Evolutionary conservation across 257 asterid genomes (phyloP), one percentile per base, ranked within the genome.

Genomic region (Nicotiana noctiflora): DNA sequence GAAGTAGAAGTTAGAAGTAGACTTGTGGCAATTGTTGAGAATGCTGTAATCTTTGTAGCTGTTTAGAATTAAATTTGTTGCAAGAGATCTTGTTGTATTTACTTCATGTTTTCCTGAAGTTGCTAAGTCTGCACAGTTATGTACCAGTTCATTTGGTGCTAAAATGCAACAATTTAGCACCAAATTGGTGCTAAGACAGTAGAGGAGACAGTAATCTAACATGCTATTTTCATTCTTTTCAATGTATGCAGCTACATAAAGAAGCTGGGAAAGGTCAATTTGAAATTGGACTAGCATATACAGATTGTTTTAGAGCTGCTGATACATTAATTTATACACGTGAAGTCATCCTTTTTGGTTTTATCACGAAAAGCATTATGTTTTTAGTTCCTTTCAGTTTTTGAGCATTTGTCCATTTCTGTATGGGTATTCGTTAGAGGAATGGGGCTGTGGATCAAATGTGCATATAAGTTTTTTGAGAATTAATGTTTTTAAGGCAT

Each of bases 261-360:
- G 99, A 95, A 90, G 82, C 95, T 82, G 99, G 97, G 67, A 86
- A 84, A 65, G 99, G 99, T 57, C 99, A 93, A 82, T 93, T 89
- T 87, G 99, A 93, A 81, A 62, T 93, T 67, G 97, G 90, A n/a
- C 81, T 91, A 2, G 90, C 92, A 59, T 93, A 95, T 86, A 88
- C 95, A 57, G 76, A 66, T 66, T 93, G 92, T 81, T 89, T 84
- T 74, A 70, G 49, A 72, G 97, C 98, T 63, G 98, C 98, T 70
- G 92, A 95, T 86, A 90, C 87, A 82, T 85, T 95, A 75, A 89
- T 95, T 76, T 92, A 79, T 79, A 77, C 98, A 8, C 97, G 95
- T 79, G 97, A 95, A 88, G 90, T 85, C 17, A 86, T 95, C 19
- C 13, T 27, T 27, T 63, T 27, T 63, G 2, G 40, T 14, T 62